Conservation (phyloP, 345 rosid genomes). For the Carallia brachiata region DNA sequence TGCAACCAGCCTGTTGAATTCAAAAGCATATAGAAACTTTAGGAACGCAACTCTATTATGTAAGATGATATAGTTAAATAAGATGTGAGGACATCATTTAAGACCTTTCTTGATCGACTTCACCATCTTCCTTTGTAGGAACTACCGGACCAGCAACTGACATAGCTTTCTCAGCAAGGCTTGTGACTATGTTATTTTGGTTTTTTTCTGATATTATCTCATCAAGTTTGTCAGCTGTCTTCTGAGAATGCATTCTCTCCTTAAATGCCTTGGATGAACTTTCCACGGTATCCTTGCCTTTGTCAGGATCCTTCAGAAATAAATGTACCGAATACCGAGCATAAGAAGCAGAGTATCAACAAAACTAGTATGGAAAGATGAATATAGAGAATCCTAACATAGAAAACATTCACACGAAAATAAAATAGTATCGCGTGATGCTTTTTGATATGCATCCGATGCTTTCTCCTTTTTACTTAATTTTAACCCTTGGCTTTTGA, state of each 20-base stretch:
- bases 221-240: conserved; percentile 39
- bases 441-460: too few relatives aligned
- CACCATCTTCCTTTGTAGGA: conserved; percentile 89
- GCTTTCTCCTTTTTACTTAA: too few relatives aligned
- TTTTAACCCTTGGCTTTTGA: too few relatives aligned
- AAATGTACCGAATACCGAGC: not conserved
- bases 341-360: conserved; percentile 3
- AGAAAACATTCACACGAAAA: too few relatives aligned
- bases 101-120: conserved; percentile 92
- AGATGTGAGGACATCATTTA: not conserved
- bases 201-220: conserved; percentile 38
- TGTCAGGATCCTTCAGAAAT: conserved; percentile 32
- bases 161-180: conserved; percentile 96
- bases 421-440: too few relatives aligned
- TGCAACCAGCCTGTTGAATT: conserved; percentile 66
- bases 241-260: conserved; percentile 35
- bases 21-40: conserved; percentile 13
- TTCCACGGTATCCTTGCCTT: conserved; percentile 28
- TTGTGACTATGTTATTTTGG: conserved; percentile 49
- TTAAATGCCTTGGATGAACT: conserved; percentile 30
- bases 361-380: not conserved
- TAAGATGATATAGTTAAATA: not conserved
- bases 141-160: conserved; percentile 93
- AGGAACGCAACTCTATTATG: conserved; percentile 11
- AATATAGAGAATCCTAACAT: not conserved